Conservation (phyloP, 176 grass and related monocot species). For the Carex cristatella region DNA sequence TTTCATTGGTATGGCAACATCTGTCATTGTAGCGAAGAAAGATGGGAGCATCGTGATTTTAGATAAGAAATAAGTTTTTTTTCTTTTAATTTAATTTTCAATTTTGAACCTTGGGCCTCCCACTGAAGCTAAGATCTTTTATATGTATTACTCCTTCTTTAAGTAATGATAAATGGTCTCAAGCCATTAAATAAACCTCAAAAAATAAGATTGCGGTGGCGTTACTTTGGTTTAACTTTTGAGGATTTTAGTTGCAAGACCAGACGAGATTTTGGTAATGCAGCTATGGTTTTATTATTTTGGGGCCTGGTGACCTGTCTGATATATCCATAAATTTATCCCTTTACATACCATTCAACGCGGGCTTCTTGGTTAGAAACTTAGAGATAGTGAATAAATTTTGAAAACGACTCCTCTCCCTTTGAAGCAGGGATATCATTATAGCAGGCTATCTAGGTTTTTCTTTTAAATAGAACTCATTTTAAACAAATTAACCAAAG, state of each 20-base stretch:
- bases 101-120: background rate
- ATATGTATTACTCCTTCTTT: background rate
- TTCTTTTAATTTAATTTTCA: background rate
- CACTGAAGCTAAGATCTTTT: background rate
- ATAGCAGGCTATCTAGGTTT: too few species aligned
- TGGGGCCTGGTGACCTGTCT: too few species aligned
- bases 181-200: background rate
- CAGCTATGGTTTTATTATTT: too few species aligned
- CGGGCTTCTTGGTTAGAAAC: background rate
- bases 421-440: background rate
- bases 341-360: background rate
- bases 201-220: background rate
- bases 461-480: too few species aligned
- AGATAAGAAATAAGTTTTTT: conserved; percentile 21
- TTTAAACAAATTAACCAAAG: too few species aligned
- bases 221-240: background rate
- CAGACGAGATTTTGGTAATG: background rate
- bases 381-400: background rate
- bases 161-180: conserved; percentile 7
- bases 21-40: conserved; percentile 56
- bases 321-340: background rate
- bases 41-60: conserved; percentile 37
- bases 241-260: background rate
- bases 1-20: conserved; percentile 69
- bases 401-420: background rate